phyloP scores from a whole-genome alignment of 2,329 filamentous ascomycete species.

The Lojkania enalia region DNA sequence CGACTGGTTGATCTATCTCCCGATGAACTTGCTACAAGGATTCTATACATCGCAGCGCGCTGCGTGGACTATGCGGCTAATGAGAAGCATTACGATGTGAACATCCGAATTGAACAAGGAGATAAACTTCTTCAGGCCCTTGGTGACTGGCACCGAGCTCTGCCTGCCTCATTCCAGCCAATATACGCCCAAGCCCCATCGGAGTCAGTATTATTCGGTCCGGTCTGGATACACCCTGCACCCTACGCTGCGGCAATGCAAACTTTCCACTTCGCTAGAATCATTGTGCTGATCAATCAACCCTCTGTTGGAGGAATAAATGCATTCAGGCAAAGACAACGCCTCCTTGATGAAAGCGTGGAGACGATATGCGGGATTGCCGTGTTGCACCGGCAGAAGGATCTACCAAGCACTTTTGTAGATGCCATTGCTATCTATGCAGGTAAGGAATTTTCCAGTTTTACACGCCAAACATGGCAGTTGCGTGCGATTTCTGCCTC shows the following conservation, averaged over 20 bases:
- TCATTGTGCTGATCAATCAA: slow-evolving; percentile 58
- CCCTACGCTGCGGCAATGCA: slow-evolving; percentile 53
- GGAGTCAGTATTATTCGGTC: slow-evolving; percentile 21
- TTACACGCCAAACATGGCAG: too few species aligned
- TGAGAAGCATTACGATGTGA: slow-evolving; percentile 51
- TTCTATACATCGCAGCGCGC: slow-evolving; percentile 60
- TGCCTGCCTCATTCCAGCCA: slow-evolving; percentile 52
- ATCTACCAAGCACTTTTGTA: slow-evolving; percentile 32
- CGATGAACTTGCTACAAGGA: slow-evolving; percentile 58
- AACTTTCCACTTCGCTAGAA: slow-evolving; percentile 56
- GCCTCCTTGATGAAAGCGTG: slow-evolving; percentile 52
- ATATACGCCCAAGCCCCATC: slow-evolving; percentile 38
- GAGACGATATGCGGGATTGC: slow-evolving; percentile 57
- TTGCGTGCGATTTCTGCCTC: too few species aligned
- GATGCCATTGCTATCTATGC: slow-evolving; percentile 36
- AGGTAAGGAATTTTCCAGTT: slow-evolving; percentile 23
- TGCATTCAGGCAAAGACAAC: slow-evolving; percentile 52
- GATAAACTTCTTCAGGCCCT: slow-evolving; percentile 53
- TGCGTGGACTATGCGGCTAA: slow-evolving; percentile 62
- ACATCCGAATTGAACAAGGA: slow-evolving; percentile 52
- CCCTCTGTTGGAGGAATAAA: slow-evolving; percentile 55
- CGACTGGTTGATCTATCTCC: slow-evolving; percentile 53
- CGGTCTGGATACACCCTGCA: slow-evolving; percentile 36
- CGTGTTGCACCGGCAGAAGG: slow-evolving; percentile 41
- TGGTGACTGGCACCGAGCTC: slow-evolving; percentile 53